These are phyloP conservation scores for Botrytis byssoidea DNA, from an alignment of 2,329 filamentous ascomycete species.

Conservation along the genomic window DNA sequence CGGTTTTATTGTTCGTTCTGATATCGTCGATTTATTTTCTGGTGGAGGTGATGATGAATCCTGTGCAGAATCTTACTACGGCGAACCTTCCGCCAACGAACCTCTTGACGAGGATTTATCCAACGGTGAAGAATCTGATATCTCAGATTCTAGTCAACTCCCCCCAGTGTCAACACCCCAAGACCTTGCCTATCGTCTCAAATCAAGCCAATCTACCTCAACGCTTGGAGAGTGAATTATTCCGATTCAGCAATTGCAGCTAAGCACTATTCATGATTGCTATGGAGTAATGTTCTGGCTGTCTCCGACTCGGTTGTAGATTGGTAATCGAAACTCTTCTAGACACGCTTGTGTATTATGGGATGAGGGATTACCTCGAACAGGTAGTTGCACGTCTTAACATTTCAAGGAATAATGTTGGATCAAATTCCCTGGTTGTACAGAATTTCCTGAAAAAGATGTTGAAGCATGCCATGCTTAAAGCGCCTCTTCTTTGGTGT, in stretches of 20 bases:
- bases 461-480: too few species aligned
- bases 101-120: too few species aligned
- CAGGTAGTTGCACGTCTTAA: too few species aligned
- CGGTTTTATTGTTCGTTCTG: not conserved
- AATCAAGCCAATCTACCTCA: not conserved
- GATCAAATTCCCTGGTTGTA: not conserved
- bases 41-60: too few species aligned
- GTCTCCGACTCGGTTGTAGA: not conserved
- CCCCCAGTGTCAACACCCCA: not conserved
- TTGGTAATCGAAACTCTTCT: rapidly evolving
- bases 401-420: too few species aligned
- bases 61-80: too few species aligned
- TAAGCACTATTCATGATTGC: not conserved
- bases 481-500: not conserved
- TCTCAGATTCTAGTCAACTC: not conserved
- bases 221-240: rapidly evolving
- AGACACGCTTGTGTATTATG: not conserved
- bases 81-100: not conserved
- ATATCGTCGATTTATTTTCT: not conserved
- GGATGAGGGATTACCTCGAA: not conserved
- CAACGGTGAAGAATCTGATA: not conserved
- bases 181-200: not conserved
- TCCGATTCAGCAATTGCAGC: too few species aligned
- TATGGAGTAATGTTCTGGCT: not conserved
- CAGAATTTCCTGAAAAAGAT: not conserved